phyloP scores from a whole-genome alignment of 2,329 filamentous ascomycete genomes.

The Cadophora sp. region DNA sequence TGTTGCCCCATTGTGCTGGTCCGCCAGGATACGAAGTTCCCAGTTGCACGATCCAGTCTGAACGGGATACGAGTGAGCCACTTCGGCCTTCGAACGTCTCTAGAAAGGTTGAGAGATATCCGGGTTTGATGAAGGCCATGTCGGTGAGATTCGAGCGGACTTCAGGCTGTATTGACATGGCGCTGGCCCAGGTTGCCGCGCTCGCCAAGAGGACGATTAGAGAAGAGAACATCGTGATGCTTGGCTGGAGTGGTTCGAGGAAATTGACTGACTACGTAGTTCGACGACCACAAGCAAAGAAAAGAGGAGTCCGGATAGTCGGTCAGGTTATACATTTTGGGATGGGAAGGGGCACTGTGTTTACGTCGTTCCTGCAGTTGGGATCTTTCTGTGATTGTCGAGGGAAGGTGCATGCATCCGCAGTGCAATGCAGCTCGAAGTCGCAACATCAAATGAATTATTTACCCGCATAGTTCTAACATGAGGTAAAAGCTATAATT shows the following conservation, averaged over 20 bases:
- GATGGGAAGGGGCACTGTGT: no score
- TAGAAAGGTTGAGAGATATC: background rate
- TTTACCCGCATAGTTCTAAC: no score
- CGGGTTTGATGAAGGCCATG: background rate
- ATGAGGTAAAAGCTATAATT: no score
- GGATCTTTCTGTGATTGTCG: no score
- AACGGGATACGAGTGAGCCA: background rate
- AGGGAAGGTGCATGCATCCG: no score
- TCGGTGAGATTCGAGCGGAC: background rate
- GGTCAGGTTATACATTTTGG: no score
- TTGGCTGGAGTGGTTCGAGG: background rate
- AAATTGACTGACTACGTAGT: no score
- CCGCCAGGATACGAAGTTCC: background rate
- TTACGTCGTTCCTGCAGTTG: no score
- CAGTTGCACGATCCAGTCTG: background rate
- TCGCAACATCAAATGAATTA: no score
- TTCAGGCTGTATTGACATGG: conserved; percentile 4
- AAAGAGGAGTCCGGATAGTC: no score
- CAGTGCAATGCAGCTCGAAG: no score
- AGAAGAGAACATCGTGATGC: background rate
- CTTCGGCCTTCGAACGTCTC: background rate
- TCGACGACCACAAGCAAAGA: background rate
- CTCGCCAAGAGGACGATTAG: background rate
- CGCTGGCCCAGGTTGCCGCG: background rate
- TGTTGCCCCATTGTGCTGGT: background rate